phyloP scores from a whole-genome alignment of 441 rosid species.

The Flueggea neowawraea region DNA sequence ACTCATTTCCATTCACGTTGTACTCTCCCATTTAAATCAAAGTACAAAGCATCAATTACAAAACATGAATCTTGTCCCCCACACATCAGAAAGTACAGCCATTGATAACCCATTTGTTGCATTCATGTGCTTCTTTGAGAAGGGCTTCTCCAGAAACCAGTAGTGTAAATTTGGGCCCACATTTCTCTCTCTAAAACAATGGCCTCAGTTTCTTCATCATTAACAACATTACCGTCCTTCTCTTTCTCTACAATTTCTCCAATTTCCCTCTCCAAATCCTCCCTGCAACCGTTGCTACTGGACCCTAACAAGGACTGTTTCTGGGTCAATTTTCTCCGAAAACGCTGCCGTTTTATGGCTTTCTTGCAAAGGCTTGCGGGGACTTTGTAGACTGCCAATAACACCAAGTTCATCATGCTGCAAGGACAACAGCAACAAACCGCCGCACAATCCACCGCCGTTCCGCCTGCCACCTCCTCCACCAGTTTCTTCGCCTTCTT shows the following conservation, averaged over 20 bases:
- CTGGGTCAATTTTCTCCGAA: conserved; percentile 14
- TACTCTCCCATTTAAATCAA: no score
- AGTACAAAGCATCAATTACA: no score
- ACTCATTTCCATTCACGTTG: no score
- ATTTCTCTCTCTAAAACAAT: conserved; percentile 47
- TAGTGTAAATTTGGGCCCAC: conserved; percentile 56
- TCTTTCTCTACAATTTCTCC: conserved; percentile 14
- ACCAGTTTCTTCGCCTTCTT: conserved; percentile 8
- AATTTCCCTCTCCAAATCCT: conserved; percentile 14
- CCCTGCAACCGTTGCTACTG: not conserved
- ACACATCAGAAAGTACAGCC: no score
- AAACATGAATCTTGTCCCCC: no score
- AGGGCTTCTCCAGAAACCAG: conserved; percentile 85
- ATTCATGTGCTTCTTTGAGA: conserved; percentile 31
- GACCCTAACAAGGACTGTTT: conserved; percentile 21
- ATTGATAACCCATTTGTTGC: not conserved
- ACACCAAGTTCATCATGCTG: conserved; percentile 49
- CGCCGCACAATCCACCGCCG: conserved; percentile 76
- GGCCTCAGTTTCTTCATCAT: conserved; percentile 15
- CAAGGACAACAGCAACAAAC: conserved; percentile 76
- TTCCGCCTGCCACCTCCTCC: conserved; percentile 64
- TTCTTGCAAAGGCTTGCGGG: conserved; percentile 67
- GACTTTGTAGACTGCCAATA: conserved; percentile 53
- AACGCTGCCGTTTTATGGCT: conserved; percentile 25
- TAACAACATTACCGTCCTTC: conserved; percentile 14